Evolutionary conservation across 768 basidiomycete species (phyloP), one percentile per base, ranked within the genome.

Genomic region (Cystobasidium ongulense): DNA sequence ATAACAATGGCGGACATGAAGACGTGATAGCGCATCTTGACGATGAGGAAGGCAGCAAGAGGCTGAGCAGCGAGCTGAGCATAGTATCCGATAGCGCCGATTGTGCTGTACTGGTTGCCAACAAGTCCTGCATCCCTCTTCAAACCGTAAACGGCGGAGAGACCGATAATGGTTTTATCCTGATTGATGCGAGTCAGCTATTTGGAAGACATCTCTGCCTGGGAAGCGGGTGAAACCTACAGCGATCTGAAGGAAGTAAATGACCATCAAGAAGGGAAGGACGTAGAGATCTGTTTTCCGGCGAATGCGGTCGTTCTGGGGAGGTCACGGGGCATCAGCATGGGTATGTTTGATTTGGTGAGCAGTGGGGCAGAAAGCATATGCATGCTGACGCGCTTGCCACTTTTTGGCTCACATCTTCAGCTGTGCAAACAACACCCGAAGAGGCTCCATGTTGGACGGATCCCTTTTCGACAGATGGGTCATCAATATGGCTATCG

Each of bases 191-290:
- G 13, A 52, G 7, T n/a, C n/a, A n/a, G n/a, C n/a, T n/a, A n/a
- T n/a, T 3, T 25, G 18, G 29, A 25, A 27, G 15, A 17, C 25
- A 43, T 36, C 21, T 21, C 10, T 31, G 13, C 23, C 23, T 4
- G 29, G 3, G 17, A 54, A 35, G 25, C 18, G 31, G 73, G 75
- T 81, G 79, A 76, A 54, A 35, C 57, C 29, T 59, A 80, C 81
- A 70, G 78, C 74, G 66, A 80, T 80, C 75, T 81, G 81, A 7
- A 82, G 71, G 77, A 80, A 80, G 74, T 81, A 82, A 5, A 81
- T 77, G 80, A 79, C 80, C 46, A 75, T 70, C 25, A 80, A 72
- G 50, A 79, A 38, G 36, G 75, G 31, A 13, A 80, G 79, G 63
- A 80, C 76, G 59, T 71, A 41, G 38, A 61, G 65, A 62, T 81